Evolutionary conservation across 225 moss, liverwort and hornwort genomes (phyloP).

Genomic region (Anthoceros angustus): DNA sequence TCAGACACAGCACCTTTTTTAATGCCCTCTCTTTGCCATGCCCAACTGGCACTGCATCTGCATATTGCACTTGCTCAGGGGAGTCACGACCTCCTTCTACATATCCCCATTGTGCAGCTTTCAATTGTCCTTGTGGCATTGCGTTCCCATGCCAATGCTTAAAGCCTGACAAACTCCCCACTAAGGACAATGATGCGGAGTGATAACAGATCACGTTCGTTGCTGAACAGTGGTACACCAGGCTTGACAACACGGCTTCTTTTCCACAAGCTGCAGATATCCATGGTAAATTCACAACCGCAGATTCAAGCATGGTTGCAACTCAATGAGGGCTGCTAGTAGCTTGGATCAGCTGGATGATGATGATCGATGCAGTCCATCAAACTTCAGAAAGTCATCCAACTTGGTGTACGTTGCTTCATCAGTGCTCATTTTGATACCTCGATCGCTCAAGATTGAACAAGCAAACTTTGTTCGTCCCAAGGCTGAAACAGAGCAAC

Average conservation of each 20-base stretch:
- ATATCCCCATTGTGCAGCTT: not conserved
- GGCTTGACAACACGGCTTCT: too few relatives aligned
- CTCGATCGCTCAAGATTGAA: not conserved
- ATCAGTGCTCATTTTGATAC: not conserved
- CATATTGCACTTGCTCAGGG: not conserved
- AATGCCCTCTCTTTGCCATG: not conserved
- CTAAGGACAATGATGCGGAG: too few relatives aligned
- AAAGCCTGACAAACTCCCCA: too few relatives aligned
- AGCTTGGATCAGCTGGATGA: not conserved
- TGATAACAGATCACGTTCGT: too few relatives aligned
- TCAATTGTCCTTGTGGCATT: not conserved
- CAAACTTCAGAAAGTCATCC: not conserved
- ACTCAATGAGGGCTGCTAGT: not conserved
- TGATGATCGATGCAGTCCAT: not conserved
- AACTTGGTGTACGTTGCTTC: not conserved
- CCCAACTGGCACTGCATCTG: not conserved
- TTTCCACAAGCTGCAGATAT: too few relatives aligned
- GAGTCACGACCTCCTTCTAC: not conserved
- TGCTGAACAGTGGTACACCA: too few relatives aligned
- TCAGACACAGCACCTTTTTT: constrained; percentile 48
- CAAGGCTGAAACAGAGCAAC: not conserved
- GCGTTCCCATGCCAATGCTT: not conserved
- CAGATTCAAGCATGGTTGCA: not conserved
- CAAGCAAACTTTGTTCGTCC: not conserved
- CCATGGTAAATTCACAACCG: not conserved